phyloP scores from a whole-genome alignment of 371 early-diverging fungal species.

The Circinella umbellata region DNA sequence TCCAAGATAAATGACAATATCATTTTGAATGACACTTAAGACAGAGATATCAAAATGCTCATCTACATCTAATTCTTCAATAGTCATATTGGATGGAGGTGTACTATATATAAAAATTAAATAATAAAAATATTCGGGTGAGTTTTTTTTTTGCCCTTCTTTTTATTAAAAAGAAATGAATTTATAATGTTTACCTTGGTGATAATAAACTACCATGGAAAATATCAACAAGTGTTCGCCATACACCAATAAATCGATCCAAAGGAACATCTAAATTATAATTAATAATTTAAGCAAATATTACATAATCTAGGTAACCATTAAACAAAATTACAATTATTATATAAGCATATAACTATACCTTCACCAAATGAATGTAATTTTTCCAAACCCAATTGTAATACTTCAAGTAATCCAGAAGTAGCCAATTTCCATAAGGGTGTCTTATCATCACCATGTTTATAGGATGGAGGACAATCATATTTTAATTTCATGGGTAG shows the following conservation, averaged over 20 bases:
- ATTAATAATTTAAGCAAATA: too few relatives aligned
- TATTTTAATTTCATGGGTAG: slow-evolving; percentile 79
- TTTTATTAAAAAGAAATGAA: background rate
- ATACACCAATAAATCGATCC: slow-evolving; percentile 66
- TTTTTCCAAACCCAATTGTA: slow-evolving; percentile 63
- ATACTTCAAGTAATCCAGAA: slow-evolving; percentile 64
- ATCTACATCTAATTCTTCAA: slow-evolving; percentile 74
- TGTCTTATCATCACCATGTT: slow-evolving; percentile 70
- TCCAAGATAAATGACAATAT: slow-evolving; percentile 73
- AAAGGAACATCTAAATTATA: slow-evolving; percentile 53
- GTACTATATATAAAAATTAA: slow-evolving; percentile 39
- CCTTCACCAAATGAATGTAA: slow-evolving; percentile 65
- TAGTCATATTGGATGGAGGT: slow-evolving; percentile 62
- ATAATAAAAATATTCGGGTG: background rate
- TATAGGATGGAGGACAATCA: slow-evolving; percentile 75
- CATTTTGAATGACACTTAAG: slow-evolving; percentile 65
- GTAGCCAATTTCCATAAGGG: slow-evolving; percentile 82
- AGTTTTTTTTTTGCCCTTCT: too few relatives aligned
- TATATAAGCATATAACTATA: slow-evolving; percentile 15
- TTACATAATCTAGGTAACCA: too few relatives aligned
- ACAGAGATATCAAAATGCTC: slow-evolving; percentile 82
- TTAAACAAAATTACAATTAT: too few relatives aligned
- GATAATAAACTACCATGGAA: slow-evolving; percentile 77
- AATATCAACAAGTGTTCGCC: slow-evolving; percentile 69
- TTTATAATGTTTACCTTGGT: slow-evolving; percentile 53